Evolutionary conservation across 139 green algal genomes (phyloP), one percentile per base, ranked within the genome.

Genomic region (Diplosphaera chodatii): DNA sequence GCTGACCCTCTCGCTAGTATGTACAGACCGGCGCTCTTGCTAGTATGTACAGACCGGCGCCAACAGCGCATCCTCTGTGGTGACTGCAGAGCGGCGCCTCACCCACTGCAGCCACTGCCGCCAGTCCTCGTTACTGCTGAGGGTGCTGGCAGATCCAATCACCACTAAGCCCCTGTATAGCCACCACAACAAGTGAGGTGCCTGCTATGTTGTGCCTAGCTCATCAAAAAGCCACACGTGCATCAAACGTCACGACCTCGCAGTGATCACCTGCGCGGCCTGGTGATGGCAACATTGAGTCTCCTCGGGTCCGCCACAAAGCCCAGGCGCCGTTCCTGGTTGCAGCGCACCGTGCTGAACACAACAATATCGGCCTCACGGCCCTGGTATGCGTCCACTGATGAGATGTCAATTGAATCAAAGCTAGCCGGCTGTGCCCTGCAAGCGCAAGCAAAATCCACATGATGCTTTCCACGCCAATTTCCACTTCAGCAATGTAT

Each of bases 201-300:
- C 33, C 33, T 63, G 33, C 29, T 1, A 1, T 27, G 15, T 28
- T 15, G 27, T 40, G 25, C 13, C 6, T 18, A 30, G 13, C 8
- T 66, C n/a, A 32, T 40, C 20, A 28, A 22, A 28, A n/a, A n/a
- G n/a, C n/a, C n/a, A n/a, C n/a, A n/a, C n/a, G n/a, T n/a, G n/a
- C n/a, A n/a, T n/a, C n/a, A n/a, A n/a, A n/a, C n/a, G n/a, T n/a
- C n/a, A n/a, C n/a, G n/a, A n/a, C n/a, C n/a, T n/a, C n/a, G n/a
- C n/a, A n/a, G n/a, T 55, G 31, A 30, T 29, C 31, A 67, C 40
- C 89, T 78, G 32, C 82, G 74, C 8, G 91, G 85, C 1, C 92
- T 77, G 3, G 93, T 97, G 75, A 98, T 80, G 32, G 92, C 91
- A 59, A 98, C 93, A 64, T 97, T 98, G 22, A 98, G 75, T 32